Conservation (phyloP, 73 alveolate species). For the Paramecium sexaurelia region DNA sequence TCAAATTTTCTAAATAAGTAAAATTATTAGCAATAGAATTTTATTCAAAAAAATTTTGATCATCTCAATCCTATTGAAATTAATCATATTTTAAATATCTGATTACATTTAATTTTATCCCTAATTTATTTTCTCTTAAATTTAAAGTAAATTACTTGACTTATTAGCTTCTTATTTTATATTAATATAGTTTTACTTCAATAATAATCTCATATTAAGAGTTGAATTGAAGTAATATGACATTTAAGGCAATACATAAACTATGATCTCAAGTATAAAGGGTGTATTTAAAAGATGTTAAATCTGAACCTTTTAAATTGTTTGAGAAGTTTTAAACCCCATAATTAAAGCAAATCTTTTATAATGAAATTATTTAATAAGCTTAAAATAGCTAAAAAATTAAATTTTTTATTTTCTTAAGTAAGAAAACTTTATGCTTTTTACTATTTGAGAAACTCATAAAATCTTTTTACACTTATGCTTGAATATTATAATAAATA, state of each 20-base stretch:
- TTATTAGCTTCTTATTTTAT: neutral
- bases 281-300: neutral
- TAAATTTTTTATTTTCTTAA: neutral
- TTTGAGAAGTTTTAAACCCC: neutral
- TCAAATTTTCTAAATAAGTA: neutral
- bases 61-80: neutral
- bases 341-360: neutral
- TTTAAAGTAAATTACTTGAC: neutral
- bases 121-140: too few species aligned
- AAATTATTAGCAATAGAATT: neutral
- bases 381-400: neutral
- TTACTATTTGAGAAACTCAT: neutral
- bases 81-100: neutral
- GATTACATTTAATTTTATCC: too few species aligned
- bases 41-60: neutral
- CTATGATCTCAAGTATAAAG: neutral
- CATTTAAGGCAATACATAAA: neutral
- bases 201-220: neutral
- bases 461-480: neutral
- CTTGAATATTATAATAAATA: neutral
- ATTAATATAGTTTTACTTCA: neutral
- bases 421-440: neutral
- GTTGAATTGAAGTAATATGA: neutral
- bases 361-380: neutral
- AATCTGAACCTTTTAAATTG: neutral